Evolutionary conservation across 345 rosid species (phyloP), one percentile per base, ranked within the genome.

Genomic region (Salix arbutifolia): DNA sequence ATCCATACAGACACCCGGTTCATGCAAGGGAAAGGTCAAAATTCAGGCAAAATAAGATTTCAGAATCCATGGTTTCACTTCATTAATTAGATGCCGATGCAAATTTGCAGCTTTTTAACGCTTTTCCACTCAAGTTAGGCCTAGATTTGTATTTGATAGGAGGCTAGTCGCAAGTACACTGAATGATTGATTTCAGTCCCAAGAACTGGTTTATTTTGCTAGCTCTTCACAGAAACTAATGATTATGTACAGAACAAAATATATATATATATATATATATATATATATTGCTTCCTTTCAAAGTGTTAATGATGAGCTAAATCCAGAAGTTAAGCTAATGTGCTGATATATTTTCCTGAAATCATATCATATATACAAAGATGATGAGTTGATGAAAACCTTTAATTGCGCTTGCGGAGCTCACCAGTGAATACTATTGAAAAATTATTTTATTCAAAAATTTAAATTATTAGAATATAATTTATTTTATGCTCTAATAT

Each of bases 331-430:
- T 58, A 8, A 25, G 64, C 64, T 23, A 58, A 58, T 25, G 28
- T 10, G 64, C 26, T 58, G 64, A 58, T 23, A 23, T 58, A 23
- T 58, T 23, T 26, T 23, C 28, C 64, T 58, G 8, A 12, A n/a
- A 28, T 23, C 28, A 69, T 35, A 0, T 68, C 53, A 68, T 68
- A 14, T 68, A 70, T 28, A 46, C 53, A 69, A 70, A 48, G 48
- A 38, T 69, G 72, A 69, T 44, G 71, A 69, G 35, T 44, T 44
- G 72, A 69, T 69, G 72, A 69, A 44, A 1, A 12, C 56, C 26
- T 28, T 21, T 58, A 28, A 26, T 26, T 69, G 66, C 21, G 37
- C 38, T 40, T 26, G 9, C 26, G n/a, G 33, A n/a, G 8, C 3
- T n/a, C n/a, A n/a, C n/a, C n/a, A n/a, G n/a, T n/a, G n/a, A n/a